These are phyloP conservation scores for Tetrahymena elliotti DNA, from an alignment of 73 alveolate species.

Conservation along the genomic window DNA sequence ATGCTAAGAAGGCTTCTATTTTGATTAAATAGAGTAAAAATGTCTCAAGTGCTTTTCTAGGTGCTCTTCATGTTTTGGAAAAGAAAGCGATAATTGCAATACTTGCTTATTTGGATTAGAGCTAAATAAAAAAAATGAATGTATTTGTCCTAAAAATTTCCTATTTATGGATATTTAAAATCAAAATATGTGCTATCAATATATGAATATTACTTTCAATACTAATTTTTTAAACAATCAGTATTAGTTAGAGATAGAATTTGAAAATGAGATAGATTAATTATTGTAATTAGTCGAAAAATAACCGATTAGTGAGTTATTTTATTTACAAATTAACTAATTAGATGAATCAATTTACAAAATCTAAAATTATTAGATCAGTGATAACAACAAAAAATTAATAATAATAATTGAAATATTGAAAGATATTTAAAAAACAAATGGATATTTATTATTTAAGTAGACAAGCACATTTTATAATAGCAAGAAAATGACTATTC, in stretches of 20 bases:
- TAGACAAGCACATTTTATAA: neutral
- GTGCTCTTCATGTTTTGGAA: neutral
- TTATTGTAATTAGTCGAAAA: too few species aligned
- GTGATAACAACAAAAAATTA: too few species aligned
- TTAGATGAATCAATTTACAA: neutral
- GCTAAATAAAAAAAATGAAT: neutral
- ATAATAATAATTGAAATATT: too few species aligned
- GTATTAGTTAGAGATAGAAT: neutral
- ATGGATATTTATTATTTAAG: neutral
- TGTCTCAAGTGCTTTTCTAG: neutral
- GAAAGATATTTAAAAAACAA: too few species aligned
- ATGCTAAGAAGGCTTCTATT: neutral
- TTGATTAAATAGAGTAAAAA: too few species aligned
- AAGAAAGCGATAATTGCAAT: neutral
- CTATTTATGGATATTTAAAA: too few species aligned
- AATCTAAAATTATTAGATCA: too few species aligned
- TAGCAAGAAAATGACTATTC: neutral
- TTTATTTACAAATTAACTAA: too few species aligned
- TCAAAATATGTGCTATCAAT: neutral
- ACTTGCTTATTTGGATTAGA: neutral
- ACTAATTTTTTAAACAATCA: neutral
- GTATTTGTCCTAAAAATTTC: neutral
- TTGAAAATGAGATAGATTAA: neutral
- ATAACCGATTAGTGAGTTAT: too few species aligned
- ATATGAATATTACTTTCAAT: neutral